These are phyloP conservation scores for Chenopodium quinoa DNA, from an alignment of 148 eudicot genomes.

Conservation along the genomic window DNA sequence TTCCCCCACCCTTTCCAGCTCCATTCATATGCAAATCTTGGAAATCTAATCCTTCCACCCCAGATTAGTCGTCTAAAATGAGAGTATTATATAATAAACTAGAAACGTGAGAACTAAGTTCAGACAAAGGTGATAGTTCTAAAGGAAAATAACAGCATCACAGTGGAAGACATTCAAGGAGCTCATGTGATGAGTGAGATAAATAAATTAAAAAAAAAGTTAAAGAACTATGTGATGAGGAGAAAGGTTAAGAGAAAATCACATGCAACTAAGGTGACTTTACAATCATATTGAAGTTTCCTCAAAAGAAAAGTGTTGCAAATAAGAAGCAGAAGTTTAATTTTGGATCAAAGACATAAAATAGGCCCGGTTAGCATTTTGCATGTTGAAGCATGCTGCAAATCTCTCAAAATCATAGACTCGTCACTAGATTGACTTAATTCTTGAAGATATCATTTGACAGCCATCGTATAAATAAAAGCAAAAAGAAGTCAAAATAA, in stretches of 20 bases:
- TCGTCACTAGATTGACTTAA: background rate
- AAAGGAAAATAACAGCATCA: background rate
- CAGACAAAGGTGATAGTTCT: background rate
- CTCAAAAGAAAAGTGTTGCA: no score
- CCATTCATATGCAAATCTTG: background rate
- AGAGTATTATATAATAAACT: no score
- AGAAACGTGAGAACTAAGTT: no score
- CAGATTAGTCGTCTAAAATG: no score
- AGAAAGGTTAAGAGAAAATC: no score
- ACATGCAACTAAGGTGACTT: no score
- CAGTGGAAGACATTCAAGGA: no score
- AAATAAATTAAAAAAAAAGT: no score
- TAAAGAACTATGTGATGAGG: no score
- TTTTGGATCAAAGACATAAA: background rate
- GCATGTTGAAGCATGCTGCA: background rate
- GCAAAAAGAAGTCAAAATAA: slow-evolving; percentile 13
- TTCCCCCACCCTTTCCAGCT: background rate
- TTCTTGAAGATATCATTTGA: background rate
- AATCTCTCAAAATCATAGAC: background rate
- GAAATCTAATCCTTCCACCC: no score
- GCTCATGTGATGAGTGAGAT: background rate
- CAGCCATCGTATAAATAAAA: background rate
- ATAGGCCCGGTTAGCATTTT: background rate
- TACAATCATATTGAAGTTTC: no score
- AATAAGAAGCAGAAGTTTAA: no score